Evolutionary conservation across 768 basidiomycete species (phyloP), one percentile per base, ranked within the genome.

Genomic region (Hypholoma fasciculare): DNA sequence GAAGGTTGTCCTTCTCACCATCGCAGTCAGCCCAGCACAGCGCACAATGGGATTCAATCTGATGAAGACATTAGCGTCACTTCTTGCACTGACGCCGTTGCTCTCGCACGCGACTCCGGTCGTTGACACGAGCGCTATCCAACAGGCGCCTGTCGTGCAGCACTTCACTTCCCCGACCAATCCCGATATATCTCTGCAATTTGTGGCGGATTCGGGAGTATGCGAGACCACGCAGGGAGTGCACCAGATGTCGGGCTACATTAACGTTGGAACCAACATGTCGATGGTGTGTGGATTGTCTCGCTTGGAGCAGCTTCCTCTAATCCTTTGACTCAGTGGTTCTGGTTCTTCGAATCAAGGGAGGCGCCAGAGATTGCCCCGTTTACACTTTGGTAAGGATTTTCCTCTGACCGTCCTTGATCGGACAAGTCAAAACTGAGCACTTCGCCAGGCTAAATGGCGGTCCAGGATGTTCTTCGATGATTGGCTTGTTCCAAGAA

Each of bases 321-420:
- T 7, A 34, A 9, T 34, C 9, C 30, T 9, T 34, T 9, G 30
- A 6, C 9, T n/a, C 53, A 87, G 86, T 88, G 84, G 85, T 89
- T 88, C 65, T 89, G 87, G 85, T 89, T 88, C 69, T 89, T 89
- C 53, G 88, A 85, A 60, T 79, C 87, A 2, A 78, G 88, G 13
- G 70, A 81, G 30, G 72, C 76, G 2, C 84, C 86, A 0, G 82
- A 85, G 49, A 84, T 78, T 1, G 86, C 86, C 0, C 87, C 87
- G 0, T 83, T 89, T 63, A 86, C 86, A 2, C 73, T 88, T 20
- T 89, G 87, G 86, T 84, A 57, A 57, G 40, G 69, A 27, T 23
- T 48, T 53, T 11, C 11, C 20, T 12, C 52, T 46, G 1, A 8
- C 57, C 52, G 49, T 43, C 16, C n/a, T n/a, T 34, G 19, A 27